Conservation (phyloP, 2,329 filamentous ascomycete species). For the Sclerotinia spermophila region DNA sequence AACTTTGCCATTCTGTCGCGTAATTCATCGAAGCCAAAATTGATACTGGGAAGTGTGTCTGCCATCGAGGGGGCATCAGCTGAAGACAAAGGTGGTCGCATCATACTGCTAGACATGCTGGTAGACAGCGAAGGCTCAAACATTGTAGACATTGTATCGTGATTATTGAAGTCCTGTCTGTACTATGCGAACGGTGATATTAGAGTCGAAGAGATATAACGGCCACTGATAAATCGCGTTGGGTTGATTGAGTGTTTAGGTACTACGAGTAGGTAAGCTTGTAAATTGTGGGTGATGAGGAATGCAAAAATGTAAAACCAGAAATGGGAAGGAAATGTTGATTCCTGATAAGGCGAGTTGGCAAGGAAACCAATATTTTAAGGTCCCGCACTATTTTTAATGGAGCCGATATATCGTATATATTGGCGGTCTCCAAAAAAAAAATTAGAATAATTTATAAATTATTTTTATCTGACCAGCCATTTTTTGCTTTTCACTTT, state of each 20-base stretch:
- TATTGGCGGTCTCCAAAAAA: neutral
- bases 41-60: conserved; percentile 79
- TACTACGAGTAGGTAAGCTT: neutral
- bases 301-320: neutral
- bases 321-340: neutral
- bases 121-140: conserved; percentile 69
- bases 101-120: conserved; percentile 46
- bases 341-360: conserved; percentile 19
- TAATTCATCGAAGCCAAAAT: conserved; percentile 94
- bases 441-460: conserved; percentile 7
- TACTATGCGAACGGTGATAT: neutral
- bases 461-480: conserved; percentile 1
- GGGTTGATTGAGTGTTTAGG: neutral
- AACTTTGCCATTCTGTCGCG: conserved; percentile 95
- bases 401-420: conserved; percentile 6
- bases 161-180: neutral
- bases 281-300: neutral
- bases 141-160: conserved; percentile 49
- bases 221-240: neutral
- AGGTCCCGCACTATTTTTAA: neutral
- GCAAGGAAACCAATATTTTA: conserved; percentile 19
- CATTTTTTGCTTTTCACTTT: neutral
- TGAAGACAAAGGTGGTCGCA: conserved; percentile 46
- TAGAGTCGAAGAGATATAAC: neutral
- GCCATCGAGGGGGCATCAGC: conserved; percentile 63